Evolutionary conservation across 306 rosid species (phyloP), one percentile per base, ranked within the genome.

Genomic region (Acacia confusa): DNA sequence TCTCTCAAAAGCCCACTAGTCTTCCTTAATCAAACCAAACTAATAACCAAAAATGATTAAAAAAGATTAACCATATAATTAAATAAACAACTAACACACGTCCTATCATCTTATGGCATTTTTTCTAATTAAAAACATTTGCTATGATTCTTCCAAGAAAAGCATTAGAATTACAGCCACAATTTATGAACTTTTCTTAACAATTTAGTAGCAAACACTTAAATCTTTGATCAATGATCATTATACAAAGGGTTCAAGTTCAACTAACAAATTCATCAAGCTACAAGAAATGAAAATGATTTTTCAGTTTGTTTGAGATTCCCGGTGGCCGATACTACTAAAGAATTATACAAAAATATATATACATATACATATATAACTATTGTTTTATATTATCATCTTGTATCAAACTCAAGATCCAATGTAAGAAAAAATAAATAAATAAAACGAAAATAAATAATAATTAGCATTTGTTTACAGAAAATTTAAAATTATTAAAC

Each of bases 351-450:
- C 34, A 30, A 1, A 30, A 2, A 30, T 30, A 30, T 2, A 36
- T 0, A 36, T 0, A 36, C 5, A 34, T 4, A 32, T 3, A 32
- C 2, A 3, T 32, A 34, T 34, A 34, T 36, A 36, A 34, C 36
- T 34, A 4, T 36, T 6, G 5, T 34, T 36, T 5, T 36, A 36
- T 36, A 36, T 36, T 36, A 6, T 36, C 1, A 36, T 6, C 7
- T 5, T 0, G 6, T 36, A 36, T 36, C 7, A 1, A 36, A 36
- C 7, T 36, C 38, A 0, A 36, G 1, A 6, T 0, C 7, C 0
- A 7, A 0, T 20, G 19, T 52, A 52, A 48, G 2, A 52, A 20
- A 53, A 52, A 20, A 53, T 1, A 20, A 20, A 6, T 19, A 52
- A 53, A 53, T 20, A 19, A 20, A 55, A 22, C 9, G 4, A 22